A percentile compares a stretch with the other conserved stretches of the same genome.
phyloP scores from a whole-genome alignment of 495 filamentous ascomycete species.

The Penicillium mononematosum region DNA sequence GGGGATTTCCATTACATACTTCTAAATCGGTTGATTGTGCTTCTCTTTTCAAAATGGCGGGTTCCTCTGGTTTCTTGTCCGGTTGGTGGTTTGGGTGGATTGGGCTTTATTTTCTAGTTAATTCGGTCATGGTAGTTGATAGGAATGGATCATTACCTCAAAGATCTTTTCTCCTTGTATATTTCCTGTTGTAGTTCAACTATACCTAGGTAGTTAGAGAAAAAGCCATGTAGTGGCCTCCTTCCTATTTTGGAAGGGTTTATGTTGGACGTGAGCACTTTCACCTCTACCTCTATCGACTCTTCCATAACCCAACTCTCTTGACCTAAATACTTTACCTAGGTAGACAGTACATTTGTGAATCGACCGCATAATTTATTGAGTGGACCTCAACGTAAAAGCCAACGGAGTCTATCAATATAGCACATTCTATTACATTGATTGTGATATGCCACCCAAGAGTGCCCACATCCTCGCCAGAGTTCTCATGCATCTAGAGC shows the following conservation, averaged over 20 bases:
- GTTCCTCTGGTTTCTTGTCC: conserved; percentile 12
- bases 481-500: too few species aligned
- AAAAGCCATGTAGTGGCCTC: neutral
- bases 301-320: too few species aligned
- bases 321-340: too few species aligned
- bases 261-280: neutral
- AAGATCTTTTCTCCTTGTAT: neutral
- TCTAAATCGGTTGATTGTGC: conserved; percentile 14
- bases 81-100: conserved; percentile 11
- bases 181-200: neutral
- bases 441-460: too few species aligned
- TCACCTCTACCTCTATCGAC: too few species aligned
- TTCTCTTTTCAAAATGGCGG: conserved; percentile 5
- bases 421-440: too few species aligned
- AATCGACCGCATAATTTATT: too few species aligned
- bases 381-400: too few species aligned
- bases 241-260: neutral
- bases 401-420: too few species aligned
- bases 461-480: too few species aligned
- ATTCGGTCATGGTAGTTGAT: conserved; percentile 18
- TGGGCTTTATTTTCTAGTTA: conserved; percentile 11
- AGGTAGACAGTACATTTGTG: too few species aligned
- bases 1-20: conserved; percentile 1
- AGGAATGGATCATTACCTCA: conserved; percentile 16
- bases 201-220: neutral